These are phyloP conservation scores for Kwoniella europaea DNA, from an alignment of 768 basidiomycete genomes.

Conservation along the genomic window DNA sequence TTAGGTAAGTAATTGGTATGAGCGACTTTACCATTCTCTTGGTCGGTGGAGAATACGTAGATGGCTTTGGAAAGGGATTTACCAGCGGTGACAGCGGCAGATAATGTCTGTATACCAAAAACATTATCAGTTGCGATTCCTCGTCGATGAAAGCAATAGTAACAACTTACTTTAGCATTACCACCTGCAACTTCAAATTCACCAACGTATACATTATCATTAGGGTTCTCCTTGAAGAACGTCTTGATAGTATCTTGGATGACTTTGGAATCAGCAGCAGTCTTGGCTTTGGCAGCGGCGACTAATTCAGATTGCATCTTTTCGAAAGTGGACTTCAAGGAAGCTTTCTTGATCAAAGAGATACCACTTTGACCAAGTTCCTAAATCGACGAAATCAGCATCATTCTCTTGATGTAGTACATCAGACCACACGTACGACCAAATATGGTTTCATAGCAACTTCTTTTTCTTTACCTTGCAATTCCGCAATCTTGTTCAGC, in stretches of 20 bases:
- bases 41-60: constrained; percentile 84
- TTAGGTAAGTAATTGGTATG: constrained; percentile 86
- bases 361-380: constrained; percentile 89
- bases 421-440: constrained; percentile 38
- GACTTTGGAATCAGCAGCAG: constrained; percentile 74
- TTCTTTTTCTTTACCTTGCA: constrained; percentile 81
- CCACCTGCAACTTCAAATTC: constrained; percentile 74
- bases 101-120: constrained; percentile 33
- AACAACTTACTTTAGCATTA: constrained; percentile 73
- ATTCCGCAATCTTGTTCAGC: constrained; percentile 68
- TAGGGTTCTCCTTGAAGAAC: constrained; percentile 78
- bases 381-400: constrained; percentile 60
- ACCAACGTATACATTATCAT: constrained; percentile 72
- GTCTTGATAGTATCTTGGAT: constrained; percentile 71
- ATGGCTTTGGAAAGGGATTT: constrained; percentile 80
- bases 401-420: too few relatives aligned
- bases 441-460: constrained; percentile 76
- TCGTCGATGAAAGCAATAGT: neutral
- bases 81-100: constrained; percentile 66
- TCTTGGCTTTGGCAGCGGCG: constrained; percentile 81
- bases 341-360: constrained; percentile 78
- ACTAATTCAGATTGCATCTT: constrained; percentile 79
- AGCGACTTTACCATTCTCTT: constrained; percentile 72
- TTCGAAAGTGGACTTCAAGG: constrained; percentile 74
- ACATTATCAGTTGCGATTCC: constrained; percentile 13